A percentile compares a stretch with the other conserved stretches of the same genome.
These are phyloP conservation scores for Gypsophila paniculata DNA, from an alignment of 179 eudicot species.

Conservation along the genomic window DNA sequence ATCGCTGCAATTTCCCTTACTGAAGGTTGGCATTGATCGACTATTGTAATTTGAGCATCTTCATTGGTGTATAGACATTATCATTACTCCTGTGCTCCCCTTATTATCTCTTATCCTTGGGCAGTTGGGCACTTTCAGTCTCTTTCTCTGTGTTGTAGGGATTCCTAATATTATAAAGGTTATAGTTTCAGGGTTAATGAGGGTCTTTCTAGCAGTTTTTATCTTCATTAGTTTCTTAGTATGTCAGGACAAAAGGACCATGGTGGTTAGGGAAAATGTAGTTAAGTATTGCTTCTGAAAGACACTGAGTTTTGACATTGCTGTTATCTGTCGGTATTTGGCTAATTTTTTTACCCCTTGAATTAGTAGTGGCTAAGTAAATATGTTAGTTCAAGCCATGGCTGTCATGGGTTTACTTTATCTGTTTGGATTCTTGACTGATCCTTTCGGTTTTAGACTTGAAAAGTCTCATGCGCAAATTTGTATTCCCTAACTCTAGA, in stretches of 20 bases:
- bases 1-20: constrained; percentile 67
- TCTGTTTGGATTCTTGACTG: constrained; percentile 7
- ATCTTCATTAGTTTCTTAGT: neutral
- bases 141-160: constrained; percentile 3
- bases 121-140: constrained; percentile 5
- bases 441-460: constrained; percentile 1
- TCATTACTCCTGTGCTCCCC: neutral
- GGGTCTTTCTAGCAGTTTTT: neutral
- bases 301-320: no score
- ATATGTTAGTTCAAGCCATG: neutral
- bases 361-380: neutral
- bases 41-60: neutral
- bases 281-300: neutral
- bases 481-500: neutral
- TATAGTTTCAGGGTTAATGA: neutral
- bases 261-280: constrained; percentile 8
- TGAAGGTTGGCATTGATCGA: constrained; percentile 48
- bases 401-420: neutral
- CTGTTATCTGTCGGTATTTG: no score
- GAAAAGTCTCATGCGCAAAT: constrained; percentile 3
- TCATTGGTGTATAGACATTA: constrained; percentile 4
- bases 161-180: neutral
- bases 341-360: neutral
- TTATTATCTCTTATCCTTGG: neutral
- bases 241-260: neutral